phyloP scores from a whole-genome alignment of 495 filamentous ascomycete genomes.

The Cladorrhinum samala region DNA sequence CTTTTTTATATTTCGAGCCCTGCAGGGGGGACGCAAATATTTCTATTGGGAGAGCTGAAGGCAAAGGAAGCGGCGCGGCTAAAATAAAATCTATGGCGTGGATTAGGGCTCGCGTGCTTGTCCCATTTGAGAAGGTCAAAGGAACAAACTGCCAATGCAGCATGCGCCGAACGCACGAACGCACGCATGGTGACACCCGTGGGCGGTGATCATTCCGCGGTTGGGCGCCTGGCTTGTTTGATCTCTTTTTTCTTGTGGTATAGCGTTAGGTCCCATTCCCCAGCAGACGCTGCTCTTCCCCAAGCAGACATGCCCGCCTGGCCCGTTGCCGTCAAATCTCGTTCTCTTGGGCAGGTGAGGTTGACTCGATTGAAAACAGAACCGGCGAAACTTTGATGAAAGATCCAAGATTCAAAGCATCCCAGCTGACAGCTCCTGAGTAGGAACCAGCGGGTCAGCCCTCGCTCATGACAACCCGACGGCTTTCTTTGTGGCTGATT shows the following conservation, averaged over 20 bases:
- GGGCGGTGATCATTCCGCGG: constrained; percentile 4
- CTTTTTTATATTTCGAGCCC: constrained; percentile 1
- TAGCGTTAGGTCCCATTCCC: background rate
- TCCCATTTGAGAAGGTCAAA: constrained; percentile 8
- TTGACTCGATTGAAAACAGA: too few species aligned
- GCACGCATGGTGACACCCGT: background rate
- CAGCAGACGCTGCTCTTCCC: background rate
- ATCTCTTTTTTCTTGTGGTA: background rate
- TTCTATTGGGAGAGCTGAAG: background rate
- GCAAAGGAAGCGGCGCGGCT: constrained; percentile 9
- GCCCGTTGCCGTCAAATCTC: too few species aligned
- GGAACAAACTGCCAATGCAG: background rate
- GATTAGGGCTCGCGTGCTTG: constrained; percentile 2
- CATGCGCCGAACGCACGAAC: background rate
- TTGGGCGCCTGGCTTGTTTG: constrained; percentile 3
- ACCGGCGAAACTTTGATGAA: too few species aligned
- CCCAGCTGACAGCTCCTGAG: too few species aligned
- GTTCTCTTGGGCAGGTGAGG: too few species aligned
- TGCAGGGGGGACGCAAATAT: background rate
- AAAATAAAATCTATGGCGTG: background rate
- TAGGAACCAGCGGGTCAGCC: too few species aligned
- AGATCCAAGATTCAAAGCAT: too few species aligned
- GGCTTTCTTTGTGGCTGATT: too few species aligned
- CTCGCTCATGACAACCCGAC: too few species aligned
- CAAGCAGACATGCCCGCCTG: too few species aligned